Conservation (phyloP, 352 stramenopile species). For the Thraustotheca clavata region DNA sequence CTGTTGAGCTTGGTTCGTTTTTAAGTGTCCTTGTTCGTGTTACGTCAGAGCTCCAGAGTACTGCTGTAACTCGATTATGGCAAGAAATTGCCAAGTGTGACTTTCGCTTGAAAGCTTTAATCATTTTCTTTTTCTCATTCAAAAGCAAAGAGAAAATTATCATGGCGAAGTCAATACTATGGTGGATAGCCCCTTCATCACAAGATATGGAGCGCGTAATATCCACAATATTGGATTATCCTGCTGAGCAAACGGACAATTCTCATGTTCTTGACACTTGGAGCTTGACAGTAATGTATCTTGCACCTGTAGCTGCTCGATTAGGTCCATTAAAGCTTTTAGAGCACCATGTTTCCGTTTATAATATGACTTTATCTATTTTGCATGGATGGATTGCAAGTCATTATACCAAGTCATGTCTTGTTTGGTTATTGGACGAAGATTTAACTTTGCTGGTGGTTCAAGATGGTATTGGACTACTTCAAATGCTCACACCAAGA, state of each 20-base stretch:
- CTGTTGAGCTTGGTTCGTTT: too few relatives aligned
- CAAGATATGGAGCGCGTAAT: not conserved
- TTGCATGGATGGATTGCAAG: not conserved
- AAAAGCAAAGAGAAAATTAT: not conserved
- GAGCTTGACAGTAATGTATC: not conserved
- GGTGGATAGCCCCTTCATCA: not conserved
- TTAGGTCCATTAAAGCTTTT: not conserved
- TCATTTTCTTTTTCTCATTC: not conserved
- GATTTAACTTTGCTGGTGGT: not conserved
- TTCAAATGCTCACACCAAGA: not conserved
- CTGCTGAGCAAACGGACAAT: too few relatives aligned
- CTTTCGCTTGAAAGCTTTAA: not conserved
- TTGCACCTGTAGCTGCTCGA: not conserved
- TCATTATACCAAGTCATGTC: not conserved
- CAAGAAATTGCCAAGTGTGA: not conserved
- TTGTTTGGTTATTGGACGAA: not conserved
- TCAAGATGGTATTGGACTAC: not conserved
- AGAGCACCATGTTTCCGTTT: not conserved
- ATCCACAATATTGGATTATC: too few relatives aligned
- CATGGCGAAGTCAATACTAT: not conserved
- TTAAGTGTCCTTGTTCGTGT: conserved; percentile 12
- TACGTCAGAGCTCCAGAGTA: not conserved
- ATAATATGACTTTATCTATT: not conserved
- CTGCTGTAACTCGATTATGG: not conserved
- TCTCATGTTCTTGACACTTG: not conserved